phyloP scores from a whole-genome alignment of 805 yeast genomes.

The Schizosaccharomyces octosporus region DNA sequence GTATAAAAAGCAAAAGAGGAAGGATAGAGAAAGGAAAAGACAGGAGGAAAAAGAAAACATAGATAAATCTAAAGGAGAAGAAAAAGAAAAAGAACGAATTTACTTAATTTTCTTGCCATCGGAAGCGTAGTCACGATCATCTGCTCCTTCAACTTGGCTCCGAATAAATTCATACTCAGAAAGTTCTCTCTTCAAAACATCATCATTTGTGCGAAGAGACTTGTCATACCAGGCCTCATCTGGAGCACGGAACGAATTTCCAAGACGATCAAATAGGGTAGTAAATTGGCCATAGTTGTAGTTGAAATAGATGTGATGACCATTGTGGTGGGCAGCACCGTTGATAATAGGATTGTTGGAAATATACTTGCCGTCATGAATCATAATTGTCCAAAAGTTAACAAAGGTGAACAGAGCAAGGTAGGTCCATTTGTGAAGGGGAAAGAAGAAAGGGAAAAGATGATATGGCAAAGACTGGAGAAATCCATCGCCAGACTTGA shows the following conservation, averaged over 20 bases:
- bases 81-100: background rate
- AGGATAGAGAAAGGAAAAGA: too few relatives aligned
- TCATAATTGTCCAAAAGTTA: constrained; percentile 95
- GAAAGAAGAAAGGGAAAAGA: constrained; percentile 72
- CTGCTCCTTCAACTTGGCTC: constrained; percentile 54
- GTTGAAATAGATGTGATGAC: constrained; percentile 89
- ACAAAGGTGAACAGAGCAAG: constrained; percentile 71
- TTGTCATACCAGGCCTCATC: constrained; percentile 64
- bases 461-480: constrained; percentile 70
- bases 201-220: constrained; percentile 27
- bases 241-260: constrained; percentile 79
- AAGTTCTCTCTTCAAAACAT: constrained; percentile 48
- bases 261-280: constrained; percentile 92
- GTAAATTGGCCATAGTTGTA: constrained; percentile 97
- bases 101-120: background rate
- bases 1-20: too few relatives aligned
- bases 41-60: too few relatives aligned
- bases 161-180: constrained; percentile 57
- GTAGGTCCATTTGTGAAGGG: constrained; percentile 70
- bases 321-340: constrained; percentile 98
- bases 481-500: constrained; percentile 95
- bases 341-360: constrained; percentile 82
- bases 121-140: constrained; percentile 5
- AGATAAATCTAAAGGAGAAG: too few relatives aligned
- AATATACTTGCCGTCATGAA: constrained; percentile 90